Evolutionary conservation across 2,329 filamentous ascomycete genomes (phyloP), one percentile per base, ranked within the genome.

Genomic region (Calonectria crousiana): DNA sequence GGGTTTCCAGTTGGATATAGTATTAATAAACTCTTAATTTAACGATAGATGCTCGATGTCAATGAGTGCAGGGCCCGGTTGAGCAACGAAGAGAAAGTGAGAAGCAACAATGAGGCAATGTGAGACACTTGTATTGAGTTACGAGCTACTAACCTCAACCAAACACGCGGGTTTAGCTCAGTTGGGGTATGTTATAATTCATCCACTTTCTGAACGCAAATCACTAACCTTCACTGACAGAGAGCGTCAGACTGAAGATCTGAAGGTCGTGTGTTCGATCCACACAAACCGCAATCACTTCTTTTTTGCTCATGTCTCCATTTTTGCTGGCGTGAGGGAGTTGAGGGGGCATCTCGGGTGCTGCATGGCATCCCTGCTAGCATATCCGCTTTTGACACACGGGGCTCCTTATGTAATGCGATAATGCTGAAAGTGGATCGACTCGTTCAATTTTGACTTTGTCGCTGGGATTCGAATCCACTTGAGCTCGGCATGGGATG

Each of bases 191-290:
- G 79, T 79, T 78, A 75, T 74, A 53, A 36, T 68, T 72, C 41
- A 52, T 44, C 56, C 56, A 69, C 32, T 69, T 23, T 74, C 78
- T 78, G 73, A 75, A 78, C 72, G 66, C 26, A 72, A 75, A 79
- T 72, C 56, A 74, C 73, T 74, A 74, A 74, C 73, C 79, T 79
- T 80, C 73, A 67, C 74, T 74, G 74, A 69, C 56, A 73, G 77
- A 77, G 72, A 75, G 74, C 74, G 74, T 75, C 74, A 75, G 74
- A 75, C 74, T 75, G 74, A 75, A 75, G 69, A 81, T 81, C 79
- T 81, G 79, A 81, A 81, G 79, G 79, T 81, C 79, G 52, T 81
- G 79, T 81, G 79, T 81, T 81, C 79, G 79, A 81, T 81, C 79
- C 79, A 81, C 79, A 81, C 53, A 81, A 81, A 77, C 79, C 79